These are phyloP conservation scores for Thuja plicata DNA, from an alignment of 83 land plant species.

Conservation along the genomic window DNA sequence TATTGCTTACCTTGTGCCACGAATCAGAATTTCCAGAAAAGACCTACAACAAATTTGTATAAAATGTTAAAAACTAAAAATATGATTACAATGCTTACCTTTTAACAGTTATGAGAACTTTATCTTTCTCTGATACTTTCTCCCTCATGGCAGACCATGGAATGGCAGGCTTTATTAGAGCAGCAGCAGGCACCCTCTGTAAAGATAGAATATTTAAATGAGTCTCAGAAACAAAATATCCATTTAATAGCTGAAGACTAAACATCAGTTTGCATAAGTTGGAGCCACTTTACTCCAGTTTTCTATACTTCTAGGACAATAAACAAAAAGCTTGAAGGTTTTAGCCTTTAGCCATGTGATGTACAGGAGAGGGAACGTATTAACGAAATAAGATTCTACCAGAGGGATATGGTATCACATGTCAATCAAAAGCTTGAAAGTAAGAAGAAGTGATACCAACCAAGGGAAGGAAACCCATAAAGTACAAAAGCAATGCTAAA, in stretches of 20 bases:
- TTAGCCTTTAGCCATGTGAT: background rate
- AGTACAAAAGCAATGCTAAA: background rate
- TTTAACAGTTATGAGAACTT: conserved; percentile 79
- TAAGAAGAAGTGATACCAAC: background rate
- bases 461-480: background rate
- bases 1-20: background rate
- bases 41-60: background rate
- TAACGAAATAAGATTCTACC: background rate
- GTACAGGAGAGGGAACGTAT: background rate
- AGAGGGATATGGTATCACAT: background rate
- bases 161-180: conserved; percentile 72
- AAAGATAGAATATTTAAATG: background rate
- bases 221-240: background rate
- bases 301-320: background rate
- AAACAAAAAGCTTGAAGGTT: background rate
- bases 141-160: conserved; percentile 86
- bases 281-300: background rate
- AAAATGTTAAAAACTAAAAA: background rate
- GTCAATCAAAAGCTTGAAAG: background rate
- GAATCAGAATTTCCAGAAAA: background rate
- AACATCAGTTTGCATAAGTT: background rate
- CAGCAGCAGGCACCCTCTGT: conserved; percentile 55
- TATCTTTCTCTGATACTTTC: conserved; percentile 80
- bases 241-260: background rate
- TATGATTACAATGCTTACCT: conserved; percentile 39